phyloP scores from a whole-genome alignment of 257 asterid species.

The Solanum neorickii region DNA sequence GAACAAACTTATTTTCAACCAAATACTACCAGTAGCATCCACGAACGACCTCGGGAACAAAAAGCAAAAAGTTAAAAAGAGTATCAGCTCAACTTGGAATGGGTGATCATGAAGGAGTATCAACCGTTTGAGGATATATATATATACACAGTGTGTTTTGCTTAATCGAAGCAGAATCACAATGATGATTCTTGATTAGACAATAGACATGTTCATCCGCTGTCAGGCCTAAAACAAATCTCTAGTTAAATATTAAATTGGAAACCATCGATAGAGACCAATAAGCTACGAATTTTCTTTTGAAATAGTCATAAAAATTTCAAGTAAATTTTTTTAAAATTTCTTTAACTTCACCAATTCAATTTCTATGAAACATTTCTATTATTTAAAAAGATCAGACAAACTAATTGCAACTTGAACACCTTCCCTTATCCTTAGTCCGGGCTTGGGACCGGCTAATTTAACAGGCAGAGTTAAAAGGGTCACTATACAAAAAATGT shows the following conservation, averaged over 20 bases:
- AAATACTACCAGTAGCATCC: not conserved
- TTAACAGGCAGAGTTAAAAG: not conserved
- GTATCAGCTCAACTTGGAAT: not conserved
- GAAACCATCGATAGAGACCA: not conserved
- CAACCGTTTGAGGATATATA: not conserved
- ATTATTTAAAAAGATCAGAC: not conserved
- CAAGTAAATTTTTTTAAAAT: no score
- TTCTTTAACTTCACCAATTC: not conserved
- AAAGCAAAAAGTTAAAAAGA: not conserved
- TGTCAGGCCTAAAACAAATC: not conserved
- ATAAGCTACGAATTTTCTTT: not conserved
- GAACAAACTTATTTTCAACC: not conserved
- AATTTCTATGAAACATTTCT: not conserved
- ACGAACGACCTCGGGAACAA: not conserved
- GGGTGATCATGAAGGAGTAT: not conserved
- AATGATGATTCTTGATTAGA: not conserved
- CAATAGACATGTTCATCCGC: not conserved
- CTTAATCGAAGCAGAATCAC: not conserved
- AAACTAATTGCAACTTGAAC: not conserved
- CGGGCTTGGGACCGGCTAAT: not conserved
- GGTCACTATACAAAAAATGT: not conserved
- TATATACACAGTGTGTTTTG: no score
- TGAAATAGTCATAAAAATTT: no score
- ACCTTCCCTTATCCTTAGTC: not conserved
- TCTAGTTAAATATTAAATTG: not conserved